Evolutionary conservation across 345 rosid genomes (phyloP).

Genomic region (Salix brachista): DNA sequence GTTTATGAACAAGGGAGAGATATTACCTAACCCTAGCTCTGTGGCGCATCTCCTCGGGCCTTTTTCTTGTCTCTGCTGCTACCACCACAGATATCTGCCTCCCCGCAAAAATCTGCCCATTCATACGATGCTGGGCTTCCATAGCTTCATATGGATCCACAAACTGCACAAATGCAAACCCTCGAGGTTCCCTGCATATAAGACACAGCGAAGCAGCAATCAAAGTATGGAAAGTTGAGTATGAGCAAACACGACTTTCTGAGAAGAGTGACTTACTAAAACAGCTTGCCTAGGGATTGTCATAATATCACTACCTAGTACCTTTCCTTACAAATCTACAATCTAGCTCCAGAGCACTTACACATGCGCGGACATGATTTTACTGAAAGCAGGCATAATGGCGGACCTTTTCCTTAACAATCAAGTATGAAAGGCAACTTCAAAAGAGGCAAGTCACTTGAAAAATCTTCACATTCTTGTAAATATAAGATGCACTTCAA

Average conservation of each 20-base stretch:
- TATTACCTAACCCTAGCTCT: conserved; percentile 60
- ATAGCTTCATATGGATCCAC: conserved; percentile 82
- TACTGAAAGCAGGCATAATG: conserved; percentile 44
- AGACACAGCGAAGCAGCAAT: conserved; percentile 18
- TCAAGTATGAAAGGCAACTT: conserved; percentile 67
- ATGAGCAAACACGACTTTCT: conserved; percentile 13
- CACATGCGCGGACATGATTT: conserved; percentile 38
- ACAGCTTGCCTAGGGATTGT: conserved; percentile 24
- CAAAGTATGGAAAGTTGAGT: conserved; percentile 4
- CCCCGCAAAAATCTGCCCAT: conserved; percentile 77
- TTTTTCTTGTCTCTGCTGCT: conserved; percentile 90
- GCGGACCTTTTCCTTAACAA: conserved; percentile 63
- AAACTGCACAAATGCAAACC: conserved; percentile 97
- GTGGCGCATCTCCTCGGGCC: conserved; percentile 95
- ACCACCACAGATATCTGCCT: conserved; percentile 86
- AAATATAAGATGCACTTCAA: conserved; percentile 64
- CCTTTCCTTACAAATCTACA: conserved; percentile 36
- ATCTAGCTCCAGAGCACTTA: conserved; percentile 40
- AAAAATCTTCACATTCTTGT: conserved; percentile 64
- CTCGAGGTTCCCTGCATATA: conserved; percentile 75
- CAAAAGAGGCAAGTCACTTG: conserved; percentile 72
- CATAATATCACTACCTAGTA: conserved; percentile 25
- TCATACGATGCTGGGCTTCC: conserved; percentile 88
- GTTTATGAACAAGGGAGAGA: background rate
- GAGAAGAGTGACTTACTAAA: conserved; percentile 1